phyloP scores from a whole-genome alignment of 768 basidiomycete genomes.

The Tylopilus rubrobrunneus region DNA sequence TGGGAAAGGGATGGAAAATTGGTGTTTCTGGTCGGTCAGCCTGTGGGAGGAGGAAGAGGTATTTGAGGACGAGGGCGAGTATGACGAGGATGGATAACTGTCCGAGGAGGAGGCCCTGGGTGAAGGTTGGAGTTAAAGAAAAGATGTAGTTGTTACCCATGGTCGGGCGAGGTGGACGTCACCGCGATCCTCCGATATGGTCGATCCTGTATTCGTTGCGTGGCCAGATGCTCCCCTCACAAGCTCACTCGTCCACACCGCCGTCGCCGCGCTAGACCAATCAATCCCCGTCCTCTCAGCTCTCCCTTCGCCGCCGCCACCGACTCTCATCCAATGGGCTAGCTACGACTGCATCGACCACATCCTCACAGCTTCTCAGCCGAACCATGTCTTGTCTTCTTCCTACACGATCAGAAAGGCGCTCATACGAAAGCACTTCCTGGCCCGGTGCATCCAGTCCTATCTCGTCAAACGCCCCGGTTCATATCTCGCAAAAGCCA shows the following conservation, averaged over 20 bases:
- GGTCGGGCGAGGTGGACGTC: not conserved
- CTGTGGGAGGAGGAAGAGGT: conserved; percentile 88
- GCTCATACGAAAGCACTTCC: conserved; percentile 90
- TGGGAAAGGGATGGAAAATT: conserved; percentile 57
- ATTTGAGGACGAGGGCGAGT: conserved; percentile 80
- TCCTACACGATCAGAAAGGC: conserved; percentile 89
- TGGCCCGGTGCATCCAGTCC: conserved; percentile 68
- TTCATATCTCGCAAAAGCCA: conserved; percentile 50
- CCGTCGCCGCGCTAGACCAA: conserved; percentile 36
- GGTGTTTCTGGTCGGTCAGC: conserved; percentile 51
- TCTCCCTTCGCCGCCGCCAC: conserved; percentile 19
- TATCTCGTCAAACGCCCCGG: conserved; percentile 69
- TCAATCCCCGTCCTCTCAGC: conserved; percentile 26
- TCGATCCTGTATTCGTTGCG: conserved; percentile 36
- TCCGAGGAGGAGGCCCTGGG: conserved; percentile 89
- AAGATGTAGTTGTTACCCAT: conserved; percentile 54
- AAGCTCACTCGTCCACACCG: conserved; percentile 41
- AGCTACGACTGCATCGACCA: conserved; percentile 87
- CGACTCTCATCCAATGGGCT: conserved; percentile 68
- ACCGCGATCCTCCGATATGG: conserved; percentile 3
- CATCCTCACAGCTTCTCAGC: conserved; percentile 54
- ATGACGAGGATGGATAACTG: conserved; percentile 84
- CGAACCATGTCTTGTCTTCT: conserved; percentile 59
- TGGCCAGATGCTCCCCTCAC: conserved; percentile 58
- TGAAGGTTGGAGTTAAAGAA: conserved; percentile 84